These are phyloP conservation scores for Fusarium sarcochroum DNA, from an alignment of 2,329 filamentous ascomycete species.

Conservation along the genomic window DNA sequence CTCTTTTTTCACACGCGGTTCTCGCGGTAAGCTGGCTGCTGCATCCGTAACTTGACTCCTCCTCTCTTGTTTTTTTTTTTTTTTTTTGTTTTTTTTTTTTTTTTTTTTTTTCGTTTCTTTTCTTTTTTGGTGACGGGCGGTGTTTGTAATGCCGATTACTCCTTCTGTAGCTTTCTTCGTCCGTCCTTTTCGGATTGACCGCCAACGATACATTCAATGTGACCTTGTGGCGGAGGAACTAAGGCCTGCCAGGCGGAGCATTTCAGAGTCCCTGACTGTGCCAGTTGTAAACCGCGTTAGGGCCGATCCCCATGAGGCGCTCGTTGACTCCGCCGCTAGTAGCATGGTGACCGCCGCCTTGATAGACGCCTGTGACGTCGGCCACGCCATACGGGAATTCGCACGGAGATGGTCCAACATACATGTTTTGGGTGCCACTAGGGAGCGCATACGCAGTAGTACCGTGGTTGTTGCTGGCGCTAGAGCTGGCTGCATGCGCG, in stretches of 20 bases:
- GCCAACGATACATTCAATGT: constrained; percentile 22
- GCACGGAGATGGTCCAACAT: constrained; percentile 38
- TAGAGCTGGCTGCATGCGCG: constrained; percentile 28
- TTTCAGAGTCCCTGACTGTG: constrained; percentile 35
- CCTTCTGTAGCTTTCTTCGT: not conserved
- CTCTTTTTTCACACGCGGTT: constrained; percentile 20
- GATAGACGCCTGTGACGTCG: constrained; percentile 49
- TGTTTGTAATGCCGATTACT: not conserved
- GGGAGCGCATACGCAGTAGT: constrained; percentile 38
- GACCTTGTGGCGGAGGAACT: constrained; percentile 33
- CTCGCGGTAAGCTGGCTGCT: not conserved
- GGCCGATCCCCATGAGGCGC: constrained; percentile 38
- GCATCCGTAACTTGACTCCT: not conserved
- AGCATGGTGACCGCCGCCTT: constrained; percentile 29
- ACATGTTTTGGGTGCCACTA: constrained; percentile 38
- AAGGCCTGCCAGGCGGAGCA: constrained; percentile 8
- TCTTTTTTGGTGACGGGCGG: not conserved
- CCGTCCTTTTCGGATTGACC: constrained; percentile 13
- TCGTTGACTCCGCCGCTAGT: constrained; percentile 39
- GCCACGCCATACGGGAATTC: constrained; percentile 47
- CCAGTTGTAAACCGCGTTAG: constrained; percentile 39
- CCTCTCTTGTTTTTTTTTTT: constrained; percentile 4
- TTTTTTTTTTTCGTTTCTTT: not conserved
- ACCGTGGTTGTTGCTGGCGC: constrained; percentile 24
- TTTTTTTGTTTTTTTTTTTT: not conserved